phyloP scores from a whole-genome alignment of 1,284 basidiomycete genomes.

The Porogramme epimiltina region DNA sequence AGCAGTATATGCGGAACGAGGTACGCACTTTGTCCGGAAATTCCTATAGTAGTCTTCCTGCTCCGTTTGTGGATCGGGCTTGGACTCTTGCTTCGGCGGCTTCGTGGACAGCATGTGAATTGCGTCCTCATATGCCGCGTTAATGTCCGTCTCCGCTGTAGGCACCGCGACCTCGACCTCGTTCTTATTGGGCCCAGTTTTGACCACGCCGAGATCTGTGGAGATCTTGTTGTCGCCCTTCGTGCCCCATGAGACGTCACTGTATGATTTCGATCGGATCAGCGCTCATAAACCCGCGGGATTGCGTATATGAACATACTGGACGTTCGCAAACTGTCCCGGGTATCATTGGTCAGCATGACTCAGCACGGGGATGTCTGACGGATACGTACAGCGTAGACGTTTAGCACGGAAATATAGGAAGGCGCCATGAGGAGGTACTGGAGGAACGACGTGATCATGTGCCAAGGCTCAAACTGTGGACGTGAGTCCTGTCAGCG shows the following conservation, averaged over 20 bases:
- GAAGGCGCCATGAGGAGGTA: constrained; percentile 92
- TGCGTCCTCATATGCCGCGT: constrained; percentile 85
- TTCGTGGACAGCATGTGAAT: constrained; percentile 76
- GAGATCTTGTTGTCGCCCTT: constrained; percentile 88
- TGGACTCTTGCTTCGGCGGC: constrained; percentile 68
- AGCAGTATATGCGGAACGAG: constrained; percentile 8
- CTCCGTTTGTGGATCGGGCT: constrained; percentile 64
- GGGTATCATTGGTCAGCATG: constrained; percentile 13
- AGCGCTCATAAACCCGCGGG: background rate
- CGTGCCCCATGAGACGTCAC: constrained; percentile 87
- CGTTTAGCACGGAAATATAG: constrained; percentile 90
- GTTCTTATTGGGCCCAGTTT: constrained; percentile 58
- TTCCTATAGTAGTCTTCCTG: constrained; percentile 90
- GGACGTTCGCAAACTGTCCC: constrained; percentile 80
- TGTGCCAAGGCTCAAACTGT: constrained; percentile 89
- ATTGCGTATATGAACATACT: constrained; percentile 42
- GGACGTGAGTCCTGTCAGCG: constrained; percentile 7
- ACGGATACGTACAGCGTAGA: constrained; percentile 69
- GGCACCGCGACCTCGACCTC: constrained; percentile 84
- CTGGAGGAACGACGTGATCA: constrained; percentile 93
- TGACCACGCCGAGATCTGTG: constrained; percentile 84
- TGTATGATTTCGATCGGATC: constrained; percentile 19
- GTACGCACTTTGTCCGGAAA: constrained; percentile 79
- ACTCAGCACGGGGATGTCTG: background rate
- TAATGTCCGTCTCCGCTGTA: constrained; percentile 83